A percentile compares a stretch with the other conserved stretches of the same genome.
Evolutionary conservation across 805 yeast species (phyloP).

Genomic region (Kluyveromyces wickerhamii): DNA sequence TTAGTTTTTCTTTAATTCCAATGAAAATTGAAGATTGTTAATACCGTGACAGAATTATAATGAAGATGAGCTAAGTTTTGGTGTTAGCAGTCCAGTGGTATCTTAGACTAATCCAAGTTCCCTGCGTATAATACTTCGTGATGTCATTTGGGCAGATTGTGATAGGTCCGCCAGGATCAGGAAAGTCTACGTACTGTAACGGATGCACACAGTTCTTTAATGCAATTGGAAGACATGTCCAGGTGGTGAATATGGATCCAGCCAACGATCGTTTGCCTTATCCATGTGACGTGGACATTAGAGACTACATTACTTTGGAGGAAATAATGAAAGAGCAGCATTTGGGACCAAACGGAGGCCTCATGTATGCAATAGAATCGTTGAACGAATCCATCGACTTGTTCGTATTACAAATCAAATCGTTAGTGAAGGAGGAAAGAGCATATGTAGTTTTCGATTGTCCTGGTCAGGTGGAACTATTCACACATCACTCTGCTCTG

Average conservation of each 20-base stretch:
- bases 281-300: slow-evolving; percentile 67
- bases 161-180: slow-evolving; percentile 97
- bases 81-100: too few relatives aligned
- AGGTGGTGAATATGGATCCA: slow-evolving; percentile 87
- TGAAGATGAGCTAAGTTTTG: too few relatives aligned
- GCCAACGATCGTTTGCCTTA: slow-evolving; percentile 71
- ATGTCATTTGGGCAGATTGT: slow-evolving; percentile 83
- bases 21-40: too few relatives aligned
- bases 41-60: too few relatives aligned
- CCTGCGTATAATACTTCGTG: too few relatives aligned
- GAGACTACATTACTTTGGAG: slow-evolving; percentile 68
- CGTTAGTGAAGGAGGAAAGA: slow-evolving; percentile 46
- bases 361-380: slow-evolving; percentile 78
- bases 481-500: slow-evolving; percentile 80
- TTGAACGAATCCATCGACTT: slow-evolving; percentile 49
- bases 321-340: slow-evolving; percentile 66
- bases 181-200: slow-evolving; percentile 89
- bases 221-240: slow-evolving; percentile 85
- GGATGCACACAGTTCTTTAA: slow-evolving; percentile 90
- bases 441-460: slow-evolving; percentile 77
- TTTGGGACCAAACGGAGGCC: slow-evolving; percentile 84
- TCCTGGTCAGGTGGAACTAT: slow-evolving; percentile 94
- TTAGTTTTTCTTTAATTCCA: too few relatives aligned
- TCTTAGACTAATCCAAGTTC: too few relatives aligned
- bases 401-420: slow-evolving; percentile 48